phyloP scores from a whole-genome alignment of 805 yeast species.

The Saccharomycodes ludwigii region DNA sequence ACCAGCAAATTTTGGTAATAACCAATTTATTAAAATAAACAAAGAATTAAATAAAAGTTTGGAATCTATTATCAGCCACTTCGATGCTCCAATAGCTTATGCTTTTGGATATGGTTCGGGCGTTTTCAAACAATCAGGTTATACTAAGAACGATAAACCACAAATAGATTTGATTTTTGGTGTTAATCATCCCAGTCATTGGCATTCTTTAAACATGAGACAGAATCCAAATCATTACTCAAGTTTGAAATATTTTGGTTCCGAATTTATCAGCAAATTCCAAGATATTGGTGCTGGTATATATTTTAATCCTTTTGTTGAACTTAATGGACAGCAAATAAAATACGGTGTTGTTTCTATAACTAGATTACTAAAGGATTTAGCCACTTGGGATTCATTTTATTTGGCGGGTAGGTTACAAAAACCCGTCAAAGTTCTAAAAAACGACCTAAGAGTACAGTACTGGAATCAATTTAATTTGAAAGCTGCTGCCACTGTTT shows the following conservation, averaged over 20 bases:
- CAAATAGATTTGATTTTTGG: slow-evolving; percentile 83
- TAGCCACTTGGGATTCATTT: slow-evolving; percentile 74
- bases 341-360: slow-evolving; percentile 82
- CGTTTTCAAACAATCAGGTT: slow-evolving; percentile 68
- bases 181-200: slow-evolving; percentile 59
- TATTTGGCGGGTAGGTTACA: slow-evolving; percentile 89
- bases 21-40: slow-evolving; percentile 41
- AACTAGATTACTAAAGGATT: slow-evolving; percentile 48
- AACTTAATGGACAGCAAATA: slow-evolving; percentile 43
- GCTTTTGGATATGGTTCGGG: slow-evolving; percentile 95
- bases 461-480: slow-evolving; percentile 68
- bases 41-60: slow-evolving; percentile 33
- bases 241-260: slow-evolving; percentile 44
- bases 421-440: slow-evolving; percentile 74
- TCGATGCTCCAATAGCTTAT: slow-evolving; percentile 56
- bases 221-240: slow-evolving; percentile 74
- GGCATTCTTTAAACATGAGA: slow-evolving; percentile 64
- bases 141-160: slow-evolving; percentile 31
- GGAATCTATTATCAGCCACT: slow-evolving; percentile 37
- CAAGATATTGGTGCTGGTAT: slow-evolving; percentile 79
- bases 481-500: slow-evolving; percentile 62
- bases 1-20: slow-evolving; percentile 46
- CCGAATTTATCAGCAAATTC: slow-evolving; percentile 40
- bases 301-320: slow-evolving; percentile 84
- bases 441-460: slow-evolving; percentile 49